Percentiles rank a stretch among this genome's conserved stretches.
phyloP scores from a whole-genome alignment of 169 alveolate genomes.

The Hammondia hammondi region DNA sequence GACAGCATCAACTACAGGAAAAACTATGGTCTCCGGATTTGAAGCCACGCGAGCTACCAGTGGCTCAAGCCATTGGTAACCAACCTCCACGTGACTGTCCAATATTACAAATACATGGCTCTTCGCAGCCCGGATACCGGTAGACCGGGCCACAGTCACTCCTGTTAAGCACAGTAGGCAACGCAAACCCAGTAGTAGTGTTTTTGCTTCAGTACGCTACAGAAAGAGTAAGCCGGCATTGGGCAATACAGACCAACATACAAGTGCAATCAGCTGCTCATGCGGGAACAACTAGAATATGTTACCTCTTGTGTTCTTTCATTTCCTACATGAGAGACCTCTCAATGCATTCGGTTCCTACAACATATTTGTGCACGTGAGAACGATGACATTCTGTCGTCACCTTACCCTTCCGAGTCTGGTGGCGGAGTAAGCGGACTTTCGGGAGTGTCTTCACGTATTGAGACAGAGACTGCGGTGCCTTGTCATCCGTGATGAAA shows the following conservation, averaged over 20 bases:
- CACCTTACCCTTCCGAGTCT: background rate
- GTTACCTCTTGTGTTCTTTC: no score
- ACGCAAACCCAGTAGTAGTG: background rate
- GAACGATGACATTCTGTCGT: no score
- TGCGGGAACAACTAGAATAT: no score
- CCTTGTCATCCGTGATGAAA: background rate
- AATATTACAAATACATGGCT: constrained; percentile 72
- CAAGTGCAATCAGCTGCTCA: no score
- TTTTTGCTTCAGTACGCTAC: no score
- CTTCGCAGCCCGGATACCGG: constrained; percentile 64
- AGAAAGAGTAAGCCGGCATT: no score
- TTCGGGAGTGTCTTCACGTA: background rate
- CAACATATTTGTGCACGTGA: no score
- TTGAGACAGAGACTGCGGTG: background rate
- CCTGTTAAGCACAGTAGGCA: background rate
- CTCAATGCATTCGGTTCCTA: no score
- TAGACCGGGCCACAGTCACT: constrained; percentile 59
- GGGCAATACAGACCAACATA: no score
- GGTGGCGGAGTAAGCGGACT: background rate
- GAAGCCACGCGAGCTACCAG: constrained; percentile 65
- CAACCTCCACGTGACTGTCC: constrained; percentile 75
- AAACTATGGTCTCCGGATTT: constrained; percentile 66
- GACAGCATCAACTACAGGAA: constrained; percentile 50
- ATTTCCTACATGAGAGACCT: no score
- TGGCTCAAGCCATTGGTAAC: constrained; percentile 76